phyloP scores from a whole-genome alignment of 345 rosid genomes.

The Abelmoschus esculentus region DNA sequence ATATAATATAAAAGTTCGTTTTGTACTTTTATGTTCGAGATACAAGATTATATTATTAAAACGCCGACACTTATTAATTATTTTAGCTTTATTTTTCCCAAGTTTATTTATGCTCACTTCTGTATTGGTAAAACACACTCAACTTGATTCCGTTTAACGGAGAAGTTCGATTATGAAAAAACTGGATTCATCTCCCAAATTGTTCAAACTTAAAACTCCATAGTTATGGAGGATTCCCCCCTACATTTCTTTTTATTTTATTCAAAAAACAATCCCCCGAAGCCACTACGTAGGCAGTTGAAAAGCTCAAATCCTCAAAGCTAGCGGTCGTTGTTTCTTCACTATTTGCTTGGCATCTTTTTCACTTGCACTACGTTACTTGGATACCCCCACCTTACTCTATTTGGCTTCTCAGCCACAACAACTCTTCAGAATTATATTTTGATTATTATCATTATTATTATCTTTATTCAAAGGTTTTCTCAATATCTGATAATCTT shows the following conservation, averaged over 20 bases:
- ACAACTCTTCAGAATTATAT: not conserved
- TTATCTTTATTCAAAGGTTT: not conserved
- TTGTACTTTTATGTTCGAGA: no score
- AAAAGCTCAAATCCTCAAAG: not conserved
- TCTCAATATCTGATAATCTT: not conserved
- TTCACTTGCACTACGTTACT: not conserved
- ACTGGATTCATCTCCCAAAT: no score
- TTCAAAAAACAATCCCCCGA: not conserved
- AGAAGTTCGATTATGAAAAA: no score
- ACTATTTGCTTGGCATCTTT: not conserved
- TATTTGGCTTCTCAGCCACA: slow-evolving; percentile 5
- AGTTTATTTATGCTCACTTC: no score
- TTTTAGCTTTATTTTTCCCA: no score
- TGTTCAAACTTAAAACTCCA: no score
- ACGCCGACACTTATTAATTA: no score
- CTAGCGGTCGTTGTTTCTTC: not conserved
- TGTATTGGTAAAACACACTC: no score
- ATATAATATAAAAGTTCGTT: no score
- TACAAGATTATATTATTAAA: no score
- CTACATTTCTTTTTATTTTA: not conserved
- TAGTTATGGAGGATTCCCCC: not conserved
- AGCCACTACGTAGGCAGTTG: not conserved
- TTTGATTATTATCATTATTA: not conserved
- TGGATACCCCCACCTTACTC: not conserved
- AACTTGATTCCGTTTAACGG: no score